Base-by-base conservation (phyloP, 2,329 filamentous ascomycete species). In the Penicillium sp. region DNA sequence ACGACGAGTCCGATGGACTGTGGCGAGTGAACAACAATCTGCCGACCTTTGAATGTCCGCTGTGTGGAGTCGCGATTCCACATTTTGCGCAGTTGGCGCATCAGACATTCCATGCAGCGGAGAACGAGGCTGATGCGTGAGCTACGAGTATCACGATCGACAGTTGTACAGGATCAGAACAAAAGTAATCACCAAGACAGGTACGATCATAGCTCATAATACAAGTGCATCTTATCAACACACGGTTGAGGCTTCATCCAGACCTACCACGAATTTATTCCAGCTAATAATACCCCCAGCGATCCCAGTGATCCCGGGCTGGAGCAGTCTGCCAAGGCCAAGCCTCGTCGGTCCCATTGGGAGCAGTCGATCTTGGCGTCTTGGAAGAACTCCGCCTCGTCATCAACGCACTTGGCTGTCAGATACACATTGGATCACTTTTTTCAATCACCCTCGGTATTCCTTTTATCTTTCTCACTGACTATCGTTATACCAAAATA, bases 61-160 rank as follows among this genome's bases (percentile, higher is more conserved):
- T 72, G 8, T 85, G 83, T 65, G 79, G 79, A 55, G 77, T 74
- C 16, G 63, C 71, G 28, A 80, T 85, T 65, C 82, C 82, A 5
- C 68, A 75, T 49, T 85, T 84, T 73, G 83, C 83, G 1, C 75
- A 80, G 66, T 68, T 75, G 26, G 83, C 83, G 16, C 83, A 85
- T 70, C 73, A 76, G 55, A 70, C 79, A 40, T 84, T 80, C 64
- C 83, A 85, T 71, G 52, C 38, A 16, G 26, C 38, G 25, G 52
- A 54, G 52, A 54, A 54, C 22, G 52, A 43, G 26, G 52, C 26
- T 22, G 37, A 8, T 33, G 10, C 7, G 6, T 3, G n/a, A 22
- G 19, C 19, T 22, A 22, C 19, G 19, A 25, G 42, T 45, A 26
- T 19, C 37, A 40, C 16, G 10, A n/a, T 37, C 13, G 4, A 37